phyloP scores from a whole-genome alignment of 2,329 filamentous ascomycete species.

The Thielaviopsis populi region DNA sequence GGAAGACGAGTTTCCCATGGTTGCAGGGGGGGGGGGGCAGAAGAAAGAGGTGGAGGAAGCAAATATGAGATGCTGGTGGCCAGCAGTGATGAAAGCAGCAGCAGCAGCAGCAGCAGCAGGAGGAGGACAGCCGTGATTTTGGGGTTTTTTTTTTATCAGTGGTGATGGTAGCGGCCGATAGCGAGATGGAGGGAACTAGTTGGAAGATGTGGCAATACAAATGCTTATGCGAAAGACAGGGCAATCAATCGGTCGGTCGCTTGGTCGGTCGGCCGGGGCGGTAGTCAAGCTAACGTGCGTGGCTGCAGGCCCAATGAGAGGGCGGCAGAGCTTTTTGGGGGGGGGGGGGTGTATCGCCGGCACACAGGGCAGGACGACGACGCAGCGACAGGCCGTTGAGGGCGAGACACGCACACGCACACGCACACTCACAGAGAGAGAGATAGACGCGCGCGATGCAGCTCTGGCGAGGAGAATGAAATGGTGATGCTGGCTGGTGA shows the following conservation, averaged over 20 bases:
- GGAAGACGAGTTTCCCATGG: constrained; percentile 15
- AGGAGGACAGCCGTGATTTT: not conserved
- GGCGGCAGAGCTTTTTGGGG: not conserved
- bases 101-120: not conserved
- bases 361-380: not conserved
- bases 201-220: not conserved
- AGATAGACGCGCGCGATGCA: no score
- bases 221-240: not conserved
- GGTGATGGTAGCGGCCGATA: no score
- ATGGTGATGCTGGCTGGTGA: no score
- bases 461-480: not conserved
- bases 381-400: not conserved
- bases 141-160: not conserved
- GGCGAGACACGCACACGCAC: no score
- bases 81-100: not conserved
- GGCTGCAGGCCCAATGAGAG: not conserved
- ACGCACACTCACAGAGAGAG: no score
- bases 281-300: not conserved
- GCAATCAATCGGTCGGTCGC: not conserved
- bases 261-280: not conserved
- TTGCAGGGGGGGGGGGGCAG: not conserved
- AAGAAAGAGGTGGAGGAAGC: not conserved
- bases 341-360: not conserved
- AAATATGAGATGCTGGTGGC: no score
- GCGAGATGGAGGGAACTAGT: not conserved